Evolutionary conservation across 257 asterid species (phyloP), one percentile per base, ranked within the genome.

Genomic region (Cinchona pubescens): DNA sequence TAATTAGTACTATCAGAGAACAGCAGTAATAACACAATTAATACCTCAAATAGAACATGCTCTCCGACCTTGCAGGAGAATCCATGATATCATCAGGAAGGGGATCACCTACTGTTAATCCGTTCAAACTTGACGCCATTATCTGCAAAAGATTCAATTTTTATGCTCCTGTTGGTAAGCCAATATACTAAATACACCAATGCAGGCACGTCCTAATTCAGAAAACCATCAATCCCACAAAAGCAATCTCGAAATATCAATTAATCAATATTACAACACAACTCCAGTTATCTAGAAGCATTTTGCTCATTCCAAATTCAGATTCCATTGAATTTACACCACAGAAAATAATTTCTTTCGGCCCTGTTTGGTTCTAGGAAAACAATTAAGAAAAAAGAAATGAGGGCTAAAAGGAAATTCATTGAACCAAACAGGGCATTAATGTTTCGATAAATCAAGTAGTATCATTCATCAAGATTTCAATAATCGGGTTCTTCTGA

Each of bases 91-190:
- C 88, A 76, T 88, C 92, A 1, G 92, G 81, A 37, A 92, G 66
- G 40, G 87, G 72, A 76, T 95, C 98, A 71, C 91, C 98, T 63
- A 95, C 97, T 12, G 97, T 88, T 74, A 95, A 81, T 74, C 99
- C 97, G 71, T 95, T 95, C 90, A 95, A 86, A 81, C 99, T 95
- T 67, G 98, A 92, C 23, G 99, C 98, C 99, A 92, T 92, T 67
- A 95, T 90, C 98, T 95, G 94, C 88, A 88, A 29, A 70, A 67
- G 63, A 46, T 34, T 23, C 78, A 60, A 27, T 32, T 55, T 51
- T 63, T 18, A 43, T 48, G 13, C n/a, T 56, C 62, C 2, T 56
- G 62, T 4, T 23, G 62, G 32, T 23, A 25, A 56, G 62, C 62
- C 32, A 56, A 25, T 5, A 56, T 23, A 56, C 13, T n/a, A 10